Percentiles rank a stretch among this genome's conserved stretches.
phyloP scores from a whole-genome alignment of 2,329 filamentous ascomycete genomes.

The Chaetothyriales sp. region DNA sequence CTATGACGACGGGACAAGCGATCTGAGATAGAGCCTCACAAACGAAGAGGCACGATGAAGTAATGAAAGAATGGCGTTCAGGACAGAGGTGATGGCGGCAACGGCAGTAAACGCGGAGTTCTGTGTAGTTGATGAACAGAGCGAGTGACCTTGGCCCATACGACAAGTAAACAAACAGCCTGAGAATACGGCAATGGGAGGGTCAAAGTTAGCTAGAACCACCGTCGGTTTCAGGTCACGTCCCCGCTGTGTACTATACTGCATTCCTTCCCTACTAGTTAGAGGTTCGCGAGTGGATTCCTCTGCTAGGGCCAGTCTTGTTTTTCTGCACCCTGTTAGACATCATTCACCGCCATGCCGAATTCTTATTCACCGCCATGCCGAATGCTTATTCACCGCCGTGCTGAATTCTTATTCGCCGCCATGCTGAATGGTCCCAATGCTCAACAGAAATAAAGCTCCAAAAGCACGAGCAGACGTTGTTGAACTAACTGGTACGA shows the following conservation, averaged over 20 bases:
- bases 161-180: neutral
- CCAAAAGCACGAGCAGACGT: too few species aligned
- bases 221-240: neutral
- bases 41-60: neutral
- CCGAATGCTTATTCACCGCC: too few species aligned
- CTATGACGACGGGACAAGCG: constrained; percentile 21
- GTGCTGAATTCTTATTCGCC: too few species aligned
- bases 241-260: neutral
- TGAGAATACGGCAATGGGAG: neutral
- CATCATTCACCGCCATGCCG: too few species aligned
- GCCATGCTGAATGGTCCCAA: too few species aligned
- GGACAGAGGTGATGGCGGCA: neutral
- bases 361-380: too few species aligned
- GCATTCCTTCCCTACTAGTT: neutral
- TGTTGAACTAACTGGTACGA: too few species aligned
- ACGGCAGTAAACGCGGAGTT: neutral
- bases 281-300: too few species aligned
- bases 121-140: neutral
- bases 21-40: constrained; percentile 5
- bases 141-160: neutral
- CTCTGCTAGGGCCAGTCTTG: too few species aligned
- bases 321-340: too few species aligned
- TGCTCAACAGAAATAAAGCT: too few species aligned
- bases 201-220: neutral
- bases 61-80: neutral